Evolutionary conservation across 257 asterid genomes (phyloP).

Genomic region (Solanum gracilifrons): DNA sequence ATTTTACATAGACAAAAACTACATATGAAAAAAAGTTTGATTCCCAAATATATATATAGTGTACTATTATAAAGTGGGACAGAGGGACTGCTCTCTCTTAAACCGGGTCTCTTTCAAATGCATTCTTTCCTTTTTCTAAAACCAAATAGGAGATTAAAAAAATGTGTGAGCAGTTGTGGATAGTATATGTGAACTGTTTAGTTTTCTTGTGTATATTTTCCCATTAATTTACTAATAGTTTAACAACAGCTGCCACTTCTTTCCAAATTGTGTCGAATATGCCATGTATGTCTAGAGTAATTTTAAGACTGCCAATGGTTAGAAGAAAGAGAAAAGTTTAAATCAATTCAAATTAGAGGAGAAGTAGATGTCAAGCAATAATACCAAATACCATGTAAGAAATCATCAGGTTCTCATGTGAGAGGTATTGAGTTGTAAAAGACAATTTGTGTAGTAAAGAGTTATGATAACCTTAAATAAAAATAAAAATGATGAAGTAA

Average conservation of each 20-base stretch:
- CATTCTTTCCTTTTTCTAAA: neutral
- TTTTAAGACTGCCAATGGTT: neutral
- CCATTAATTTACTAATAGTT: neutral
- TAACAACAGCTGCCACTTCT: neutral
- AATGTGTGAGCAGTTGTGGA: neutral
- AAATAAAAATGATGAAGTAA: neutral
- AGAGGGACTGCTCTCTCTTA: neutral
- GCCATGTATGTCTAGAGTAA: neutral
- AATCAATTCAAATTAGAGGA: neutral
- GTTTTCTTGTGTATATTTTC: neutral
- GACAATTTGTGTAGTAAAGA: neutral
- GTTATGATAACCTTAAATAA: neutral
- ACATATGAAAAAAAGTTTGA: neutral
- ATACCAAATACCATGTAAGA: neutral
- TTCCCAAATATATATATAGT: neutral
- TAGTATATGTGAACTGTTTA: neutral
- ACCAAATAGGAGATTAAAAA: neutral
- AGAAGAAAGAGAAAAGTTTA: neutral
- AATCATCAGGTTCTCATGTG: neutral
- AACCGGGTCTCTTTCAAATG: neutral
- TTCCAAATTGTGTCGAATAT: neutral
- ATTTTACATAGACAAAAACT: no score
- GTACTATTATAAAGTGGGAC: neutral
- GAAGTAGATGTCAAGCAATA: neutral
- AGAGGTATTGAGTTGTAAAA: neutral